Evolutionary conservation across 2,329 filamentous ascomycete species (phyloP).

Genomic region (Talaromyces sp.): DNA sequence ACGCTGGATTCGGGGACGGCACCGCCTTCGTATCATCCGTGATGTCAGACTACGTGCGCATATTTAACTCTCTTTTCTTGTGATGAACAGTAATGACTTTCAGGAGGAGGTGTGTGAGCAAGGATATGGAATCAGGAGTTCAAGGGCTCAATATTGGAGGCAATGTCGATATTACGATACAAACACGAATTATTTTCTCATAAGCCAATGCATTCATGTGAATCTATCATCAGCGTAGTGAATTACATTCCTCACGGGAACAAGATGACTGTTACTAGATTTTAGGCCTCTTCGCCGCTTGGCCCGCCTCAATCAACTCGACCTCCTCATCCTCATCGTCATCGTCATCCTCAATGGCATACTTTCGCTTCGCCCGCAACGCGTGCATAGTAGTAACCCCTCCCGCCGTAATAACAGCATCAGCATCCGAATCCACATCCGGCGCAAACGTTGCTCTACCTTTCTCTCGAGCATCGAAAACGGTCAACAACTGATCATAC

Average conservation of each 20-base stretch:
- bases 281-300: constrained; percentile 32
- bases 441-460: constrained; percentile 23
- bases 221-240: background rate
- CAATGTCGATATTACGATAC: background rate
- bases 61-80: background rate
- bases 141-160: background rate
- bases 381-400: constrained; percentile 16
- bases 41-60: background rate
- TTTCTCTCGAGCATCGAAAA: constrained; percentile 33
- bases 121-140: background rate
- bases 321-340: constrained; percentile 25
- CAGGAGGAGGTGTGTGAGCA: background rate
- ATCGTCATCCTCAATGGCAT: constrained; percentile 27
- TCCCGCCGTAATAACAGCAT: constrained; percentile 19
- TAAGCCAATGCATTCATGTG: background rate
- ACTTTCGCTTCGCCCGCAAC: constrained; percentile 30
- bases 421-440: constrained; percentile 15
- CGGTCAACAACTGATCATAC: constrained; percentile 54
- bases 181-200: background rate
- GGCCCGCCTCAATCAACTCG: constrained; percentile 21
- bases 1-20: constrained; percentile 23
- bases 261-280: constrained; percentile 17
- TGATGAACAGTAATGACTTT: background rate
- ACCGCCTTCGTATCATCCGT: constrained; percentile 23
- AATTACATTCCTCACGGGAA: background rate